A percentile compares a stretch with the other conserved stretches of the same genome.
Conservation (phyloP, 2,329 filamentous ascomycete species). For the Curvularia spicifera region DNA sequence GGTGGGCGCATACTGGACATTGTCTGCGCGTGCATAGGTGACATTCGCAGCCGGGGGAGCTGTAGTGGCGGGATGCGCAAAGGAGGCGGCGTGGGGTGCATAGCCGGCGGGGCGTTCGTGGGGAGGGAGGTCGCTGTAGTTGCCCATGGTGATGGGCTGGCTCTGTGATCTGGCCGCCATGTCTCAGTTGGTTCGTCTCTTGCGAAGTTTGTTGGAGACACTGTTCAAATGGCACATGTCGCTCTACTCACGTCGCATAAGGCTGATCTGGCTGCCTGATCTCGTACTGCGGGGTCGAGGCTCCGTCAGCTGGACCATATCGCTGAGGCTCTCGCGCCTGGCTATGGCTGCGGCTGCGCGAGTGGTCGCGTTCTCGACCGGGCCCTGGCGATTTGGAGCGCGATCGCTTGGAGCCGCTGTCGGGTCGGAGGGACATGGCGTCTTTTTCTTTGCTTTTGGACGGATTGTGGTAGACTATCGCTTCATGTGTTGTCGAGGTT, state of each 20-base stretch:
- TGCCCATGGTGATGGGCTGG: slow-evolving; percentile 53
- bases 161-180: slow-evolving; percentile 41
- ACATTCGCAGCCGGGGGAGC: slow-evolving; percentile 23
- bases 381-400: slow-evolving; percentile 53
- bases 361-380: slow-evolving; percentile 48
- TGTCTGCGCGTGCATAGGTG: slow-evolving; percentile 32
- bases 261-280: slow-evolving; percentile 49
- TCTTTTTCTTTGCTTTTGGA: not conserved
- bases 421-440: slow-evolving; percentile 51
- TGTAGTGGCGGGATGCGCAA: slow-evolving; percentile 22
- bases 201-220: slow-evolving; percentile 8
- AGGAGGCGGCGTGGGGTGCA: slow-evolving; percentile 18
- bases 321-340: slow-evolving; percentile 47
- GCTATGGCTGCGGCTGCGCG: slow-evolving; percentile 51
- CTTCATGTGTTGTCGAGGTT: slow-evolving; percentile 7
- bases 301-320: slow-evolving; percentile 39
- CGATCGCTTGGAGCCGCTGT: slow-evolving; percentile 50
- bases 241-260: slow-evolving; percentile 44
- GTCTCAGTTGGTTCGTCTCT: slow-evolving; percentile 33
- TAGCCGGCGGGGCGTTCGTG: slow-evolving; percentile 53
- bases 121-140: slow-evolving; percentile 53
- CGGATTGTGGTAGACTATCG: slow-evolving; percentile 1
- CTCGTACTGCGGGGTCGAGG: slow-evolving; percentile 49
- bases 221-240: not conserved
- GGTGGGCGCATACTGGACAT: slow-evolving; percentile 43